phyloP scores from a whole-genome alignment of 1,284 basidiomycete species.

The Clitocybe nebularis region DNA sequence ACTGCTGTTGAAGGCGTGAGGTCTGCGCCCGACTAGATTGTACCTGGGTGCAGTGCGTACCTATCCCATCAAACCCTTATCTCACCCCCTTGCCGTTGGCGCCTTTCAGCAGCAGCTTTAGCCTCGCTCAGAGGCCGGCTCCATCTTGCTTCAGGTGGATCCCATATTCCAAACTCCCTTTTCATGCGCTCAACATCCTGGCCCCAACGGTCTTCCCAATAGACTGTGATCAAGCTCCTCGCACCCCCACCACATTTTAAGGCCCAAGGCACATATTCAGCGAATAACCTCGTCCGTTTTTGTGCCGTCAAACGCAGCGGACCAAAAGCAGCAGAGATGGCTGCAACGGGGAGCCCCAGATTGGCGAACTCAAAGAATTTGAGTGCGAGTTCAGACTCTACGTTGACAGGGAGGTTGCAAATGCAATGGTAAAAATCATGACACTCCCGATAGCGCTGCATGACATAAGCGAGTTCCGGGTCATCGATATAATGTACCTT shows the following conservation, averaged over 20 bases:
- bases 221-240: conserved; percentile 81
- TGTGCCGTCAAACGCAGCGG: conserved; percentile 56
- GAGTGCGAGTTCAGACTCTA: conserved; percentile 92
- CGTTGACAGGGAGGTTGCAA: conserved; percentile 82
- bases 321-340: conserved; percentile 76
- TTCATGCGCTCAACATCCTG: conserved; percentile 80
- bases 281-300: conserved; percentile 57
- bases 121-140: conserved; percentile 56
- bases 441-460: conserved; percentile 97
- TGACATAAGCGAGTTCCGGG: conserved; percentile 92
- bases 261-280: conserved; percentile 90
- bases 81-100: conserved; percentile 11
- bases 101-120: conserved; percentile 38
- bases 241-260: conserved; percentile 74
- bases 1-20: no score
- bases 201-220: conserved; percentile 96
- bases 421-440: conserved; percentile 96
- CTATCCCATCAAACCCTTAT: no score
- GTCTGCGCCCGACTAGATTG: no score
- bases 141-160: conserved; percentile 67
- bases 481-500: conserved; percentile 92
- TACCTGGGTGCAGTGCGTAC: no score
- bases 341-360: conserved; percentile 87
- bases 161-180: conserved; percentile 80
- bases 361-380: conserved; percentile 96